Percentiles rank a stretch among this genome's conserved stretches.
Conservation (phyloP, 2,329 filamentous ascomycete genomes). For the Aspergillus sp. region DNA sequence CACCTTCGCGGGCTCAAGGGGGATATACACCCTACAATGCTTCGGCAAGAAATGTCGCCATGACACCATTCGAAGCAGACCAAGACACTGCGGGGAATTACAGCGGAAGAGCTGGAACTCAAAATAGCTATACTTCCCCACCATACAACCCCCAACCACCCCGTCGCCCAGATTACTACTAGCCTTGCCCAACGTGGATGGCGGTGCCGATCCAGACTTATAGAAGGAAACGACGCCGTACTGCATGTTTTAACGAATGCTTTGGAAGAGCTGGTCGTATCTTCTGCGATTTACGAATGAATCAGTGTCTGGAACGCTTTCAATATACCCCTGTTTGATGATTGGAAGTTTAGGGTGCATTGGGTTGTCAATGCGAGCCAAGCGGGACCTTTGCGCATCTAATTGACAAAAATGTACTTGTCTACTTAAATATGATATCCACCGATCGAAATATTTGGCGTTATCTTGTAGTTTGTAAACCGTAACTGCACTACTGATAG, state of each 20-base stretch:
- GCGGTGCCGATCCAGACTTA: not conserved
- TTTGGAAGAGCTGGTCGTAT: slow-evolving; percentile 28
- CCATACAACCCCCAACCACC: slow-evolving; percentile 12
- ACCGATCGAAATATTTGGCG: not conserved
- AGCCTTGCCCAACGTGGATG: not conserved
- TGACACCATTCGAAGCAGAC: not conserved
- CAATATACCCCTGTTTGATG: slow-evolving; percentile 13
- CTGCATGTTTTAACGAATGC: slow-evolving; percentile 18
- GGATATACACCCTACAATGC: slow-evolving; percentile 5
- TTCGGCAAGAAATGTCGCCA: not conserved
- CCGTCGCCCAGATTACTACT: slow-evolving; percentile 12
- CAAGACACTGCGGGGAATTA: slow-evolving; percentile 16
- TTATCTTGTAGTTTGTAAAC: not conserved
- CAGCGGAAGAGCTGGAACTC: slow-evolving; percentile 19
- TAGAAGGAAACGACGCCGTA: slow-evolving; percentile 5
- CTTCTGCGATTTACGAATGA: slow-evolving; percentile 29
- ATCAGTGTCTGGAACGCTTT: slow-evolving; percentile 15
- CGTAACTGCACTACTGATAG: not conserved
- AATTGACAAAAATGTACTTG: slow-evolving; percentile 7
- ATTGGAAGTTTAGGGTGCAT: slow-evolving; percentile 3
- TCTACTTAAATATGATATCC: not conserved
- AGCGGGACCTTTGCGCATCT: slow-evolving; percentile 6
- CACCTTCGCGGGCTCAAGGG: not conserved
- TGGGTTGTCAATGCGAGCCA: not conserved
- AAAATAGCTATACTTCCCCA: slow-evolving; percentile 23